Evolutionary conservation across 495 filamentous ascomycete genomes (phyloP), one percentile per base, ranked within the genome.

Genomic region (Penicillium chermesinum): DNA sequence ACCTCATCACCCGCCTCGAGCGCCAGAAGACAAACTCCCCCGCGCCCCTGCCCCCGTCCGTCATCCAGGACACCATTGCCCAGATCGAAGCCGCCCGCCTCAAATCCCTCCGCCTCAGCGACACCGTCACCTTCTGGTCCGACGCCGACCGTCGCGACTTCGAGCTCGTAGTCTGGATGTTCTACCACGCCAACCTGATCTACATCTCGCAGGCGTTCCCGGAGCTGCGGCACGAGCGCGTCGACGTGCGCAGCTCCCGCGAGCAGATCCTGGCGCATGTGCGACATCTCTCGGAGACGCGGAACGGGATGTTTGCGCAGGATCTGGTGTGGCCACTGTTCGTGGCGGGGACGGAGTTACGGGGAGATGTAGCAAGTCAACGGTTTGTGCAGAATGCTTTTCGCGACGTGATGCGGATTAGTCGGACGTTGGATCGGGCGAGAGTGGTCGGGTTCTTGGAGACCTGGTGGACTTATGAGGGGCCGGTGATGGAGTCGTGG

Each of bases 301-400:
- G 46, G 30, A 41, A 46, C n/a, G 37, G 45, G 13, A 48, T 44
- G 33, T 58, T 61, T 38, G 58, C 50, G 1, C 58, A 64, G 15
- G 50, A 64, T 42, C 47, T 64, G 7, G 55, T 61, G 14, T 64
- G 61, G 61, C 61, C 61, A 12, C 47, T 63, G 3, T 61, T 63
- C 21, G 51, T 60, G 16, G 52, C 55, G 0, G 61, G 61, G n/a
- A 57, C 61, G 2, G 58, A 59, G 47, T 47, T 54, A n/a, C 34
- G 50, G 17, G 55, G 38, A 2, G 17, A 39, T 14, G 41, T 21
- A 4, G 30, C 16, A 2, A 37, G 43, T 1, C 61, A 57, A 16
- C 38, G 30, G 21, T 15, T 50, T 35, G 52, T 57, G 5, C 34
- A 44, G 17, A 37, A 27, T 21, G 37, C 22, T 3, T 46, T 57